These are phyloP conservation scores for Fusarium sp. DNA, from an alignment of 2,329 filamentous ascomycete species.

Conservation along the genomic window DNA sequence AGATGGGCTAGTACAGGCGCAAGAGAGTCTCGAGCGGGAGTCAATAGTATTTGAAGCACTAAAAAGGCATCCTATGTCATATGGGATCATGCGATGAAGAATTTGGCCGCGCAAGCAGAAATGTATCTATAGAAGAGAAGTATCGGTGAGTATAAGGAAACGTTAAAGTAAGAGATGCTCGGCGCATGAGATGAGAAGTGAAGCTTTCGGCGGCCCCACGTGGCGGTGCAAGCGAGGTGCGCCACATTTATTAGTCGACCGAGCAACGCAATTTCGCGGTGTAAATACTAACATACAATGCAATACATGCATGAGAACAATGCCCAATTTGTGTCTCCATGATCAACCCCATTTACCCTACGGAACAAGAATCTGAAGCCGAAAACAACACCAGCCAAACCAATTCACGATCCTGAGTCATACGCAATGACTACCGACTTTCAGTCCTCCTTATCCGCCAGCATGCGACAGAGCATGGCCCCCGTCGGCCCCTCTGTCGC, in stretches of 20 bases:
- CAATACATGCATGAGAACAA: conserved; percentile 1
- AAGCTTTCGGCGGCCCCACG: conserved; percentile 39
- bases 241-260: conserved; percentile 44
- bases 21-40: conserved; percentile 36
- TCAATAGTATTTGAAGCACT: conserved; percentile 5
- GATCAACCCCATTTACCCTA: neutral
- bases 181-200: conserved; percentile 28
- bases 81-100: neutral
- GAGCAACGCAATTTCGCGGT: conserved; percentile 40
- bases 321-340: conserved; percentile 1
- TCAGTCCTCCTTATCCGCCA: conserved; percentile 74
- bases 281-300: conserved; percentile 32
- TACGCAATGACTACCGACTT: conserved; percentile 67
- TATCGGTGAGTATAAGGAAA: conserved; percentile 9
- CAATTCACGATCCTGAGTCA: neutral
- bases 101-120: neutral
- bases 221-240: conserved; percentile 39
- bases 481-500: conserved; percentile 73
- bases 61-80: conserved; percentile 31
- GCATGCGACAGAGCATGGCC: conserved; percentile 66
- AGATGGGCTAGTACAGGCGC: conserved; percentile 30
- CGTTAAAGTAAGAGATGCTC: neutral
- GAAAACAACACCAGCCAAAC: neutral
- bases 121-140: conserved; percentile 5
- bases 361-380: neutral